A percentile compares a stretch with the other conserved stretches of the same genome.
phyloP scores from a whole-genome alignment of 179 eudicot species.

The Dionaea muscipula region DNA sequence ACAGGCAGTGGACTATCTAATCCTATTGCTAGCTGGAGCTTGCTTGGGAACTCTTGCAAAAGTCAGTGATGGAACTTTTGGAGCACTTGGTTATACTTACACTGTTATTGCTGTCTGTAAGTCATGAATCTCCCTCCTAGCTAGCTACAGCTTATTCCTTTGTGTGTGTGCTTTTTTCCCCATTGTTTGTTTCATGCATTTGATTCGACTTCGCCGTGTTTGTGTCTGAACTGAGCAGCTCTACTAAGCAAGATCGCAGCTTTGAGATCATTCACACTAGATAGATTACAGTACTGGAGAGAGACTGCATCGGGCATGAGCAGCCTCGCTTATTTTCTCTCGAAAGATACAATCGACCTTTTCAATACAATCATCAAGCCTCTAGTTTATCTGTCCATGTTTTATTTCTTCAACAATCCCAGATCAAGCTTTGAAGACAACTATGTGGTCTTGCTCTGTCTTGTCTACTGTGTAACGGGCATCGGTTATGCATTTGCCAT shows the following conservation, averaged over 20 bases:
- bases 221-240: constrained; percentile 40
- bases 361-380: constrained; percentile 71
- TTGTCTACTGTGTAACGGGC: constrained; percentile 89
- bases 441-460: constrained; percentile 57
- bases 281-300: constrained; percentile 77
- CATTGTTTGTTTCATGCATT: background rate
- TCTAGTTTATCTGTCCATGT: constrained; percentile 79
- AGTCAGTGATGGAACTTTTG: constrained; percentile 70
- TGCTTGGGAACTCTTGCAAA: constrained; percentile 83
- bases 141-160: no score
- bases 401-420: constrained; percentile 83
- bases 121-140: constrained; percentile 17
- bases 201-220: background rate
- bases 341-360: constrained; percentile 81
- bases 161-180: no score
- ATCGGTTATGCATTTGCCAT: constrained; percentile 76
- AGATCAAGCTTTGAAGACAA: constrained; percentile 67
- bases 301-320: constrained; percentile 88
- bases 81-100: constrained; percentile 71
- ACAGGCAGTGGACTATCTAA: constrained; percentile 82
- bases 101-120: constrained; percentile 90
- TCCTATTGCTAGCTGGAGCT: constrained; percentile 84
- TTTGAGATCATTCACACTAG: constrained; percentile 72
- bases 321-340: constrained; percentile 68
- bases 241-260: constrained; percentile 76